Conservation (phyloP, 2,329 filamentous ascomycete genomes). For the Nakataea oryzae region DNA sequence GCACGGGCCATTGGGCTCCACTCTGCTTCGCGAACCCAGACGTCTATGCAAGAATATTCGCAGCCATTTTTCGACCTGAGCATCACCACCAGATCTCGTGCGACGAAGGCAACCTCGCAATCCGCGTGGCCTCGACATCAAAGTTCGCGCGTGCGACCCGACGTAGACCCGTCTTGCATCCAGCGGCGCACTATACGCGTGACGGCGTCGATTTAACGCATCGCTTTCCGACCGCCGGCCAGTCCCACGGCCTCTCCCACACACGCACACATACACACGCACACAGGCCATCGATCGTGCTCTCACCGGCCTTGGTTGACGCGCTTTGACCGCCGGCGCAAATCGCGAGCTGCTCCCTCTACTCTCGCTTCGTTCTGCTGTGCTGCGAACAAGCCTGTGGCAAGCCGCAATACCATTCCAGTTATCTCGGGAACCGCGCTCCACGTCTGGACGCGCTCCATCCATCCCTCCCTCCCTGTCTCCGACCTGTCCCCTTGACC, state of each 20-base stretch:
- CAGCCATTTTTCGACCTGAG: background rate
- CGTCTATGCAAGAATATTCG: background rate
- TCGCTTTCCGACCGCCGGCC: background rate
- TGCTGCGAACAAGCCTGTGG: background rate
- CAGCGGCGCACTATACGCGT: background rate
- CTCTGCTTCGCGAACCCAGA: no score
- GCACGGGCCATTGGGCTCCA: no score
- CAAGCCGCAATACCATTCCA: background rate
- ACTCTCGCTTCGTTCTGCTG: background rate
- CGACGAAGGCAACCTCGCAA: background rate
- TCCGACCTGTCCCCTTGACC: background rate
- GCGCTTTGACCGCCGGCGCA: background rate
- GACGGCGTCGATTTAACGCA: background rate
- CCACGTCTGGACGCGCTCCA: background rate
- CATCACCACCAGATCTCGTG: background rate
- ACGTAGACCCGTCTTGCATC: background rate
- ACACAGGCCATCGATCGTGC: background rate
- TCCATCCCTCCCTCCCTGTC: background rate
- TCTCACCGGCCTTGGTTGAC: background rate
- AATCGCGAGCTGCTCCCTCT: background rate
- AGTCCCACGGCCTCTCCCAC: background rate
- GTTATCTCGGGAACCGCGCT: background rate
- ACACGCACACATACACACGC: no score
- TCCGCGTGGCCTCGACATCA: background rate
- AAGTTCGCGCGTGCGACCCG: background rate